These are phyloP conservation scores for Fagopyrum esculentum DNA, from an alignment of 148 eudicot genomes.

Conservation along the genomic window DNA sequence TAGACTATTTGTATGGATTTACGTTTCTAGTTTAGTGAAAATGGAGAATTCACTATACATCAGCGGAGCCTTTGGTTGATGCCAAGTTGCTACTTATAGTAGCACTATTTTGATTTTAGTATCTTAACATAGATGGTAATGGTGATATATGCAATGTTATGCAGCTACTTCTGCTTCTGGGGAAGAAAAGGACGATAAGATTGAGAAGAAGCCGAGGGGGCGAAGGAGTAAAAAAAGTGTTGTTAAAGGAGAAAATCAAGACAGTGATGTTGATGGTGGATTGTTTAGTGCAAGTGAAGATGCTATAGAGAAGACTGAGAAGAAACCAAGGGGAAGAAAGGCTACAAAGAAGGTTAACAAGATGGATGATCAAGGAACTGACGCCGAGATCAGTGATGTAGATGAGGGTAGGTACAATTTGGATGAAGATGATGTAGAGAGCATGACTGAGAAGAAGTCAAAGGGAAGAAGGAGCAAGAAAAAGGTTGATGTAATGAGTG, in stretches of 20 bases:
- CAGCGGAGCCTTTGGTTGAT: background rate
- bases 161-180: constrained; percentile 40
- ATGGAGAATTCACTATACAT: background rate
- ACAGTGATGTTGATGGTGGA: background rate
- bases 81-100: background rate
- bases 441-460: constrained; percentile 30
- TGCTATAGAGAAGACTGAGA: constrained; percentile 27
- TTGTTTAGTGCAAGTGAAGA: constrained; percentile 1
- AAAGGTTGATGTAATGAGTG: constrained; percentile 24
- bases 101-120: background rate
- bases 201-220: constrained; percentile 23
- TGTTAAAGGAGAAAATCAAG: background rate
- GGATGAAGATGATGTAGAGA: constrained; percentile 31
- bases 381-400: constrained; percentile 31
- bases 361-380: constrained; percentile 33
- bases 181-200: constrained; percentile 27
- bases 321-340: constrained; percentile 35
- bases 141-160: background rate
- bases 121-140: background rate
- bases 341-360: constrained; percentile 40
- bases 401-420: constrained; percentile 29
- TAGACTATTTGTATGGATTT: background rate
- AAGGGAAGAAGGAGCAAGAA: constrained; percentile 51
- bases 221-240: constrained; percentile 9
- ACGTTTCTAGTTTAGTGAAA: background rate